A percentile compares a stretch with the other conserved stretches of the same genome.
Conservation (phyloP, 805 yeast species). For the Torulaspora delbrueckii region DNA sequence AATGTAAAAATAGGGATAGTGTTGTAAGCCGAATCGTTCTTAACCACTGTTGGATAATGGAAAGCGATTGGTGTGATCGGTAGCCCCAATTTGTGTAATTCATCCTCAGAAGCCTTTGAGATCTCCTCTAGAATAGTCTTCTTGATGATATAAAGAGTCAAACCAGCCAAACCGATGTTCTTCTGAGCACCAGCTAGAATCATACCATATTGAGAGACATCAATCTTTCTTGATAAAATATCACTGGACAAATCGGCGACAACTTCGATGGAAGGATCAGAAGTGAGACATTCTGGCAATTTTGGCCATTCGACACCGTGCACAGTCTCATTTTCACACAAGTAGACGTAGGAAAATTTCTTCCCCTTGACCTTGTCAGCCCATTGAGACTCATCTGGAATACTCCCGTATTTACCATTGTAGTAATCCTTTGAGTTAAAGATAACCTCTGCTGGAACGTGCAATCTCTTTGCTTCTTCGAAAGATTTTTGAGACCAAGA, state of each 20-base stretch:
- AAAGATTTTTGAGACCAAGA: constrained; percentile 86
- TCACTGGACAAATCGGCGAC: constrained; percentile 96
- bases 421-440: constrained; percentile 53
- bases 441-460: constrained; percentile 65
- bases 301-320: constrained; percentile 80
- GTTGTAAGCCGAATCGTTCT: constrained; percentile 89
- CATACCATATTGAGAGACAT: constrained; percentile 78
- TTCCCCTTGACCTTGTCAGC: constrained; percentile 38
- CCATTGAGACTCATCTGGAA: constrained; percentile 70
- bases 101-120: constrained; percentile 51
- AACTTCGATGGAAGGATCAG: constrained; percentile 60
- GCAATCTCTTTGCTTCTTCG: constrained; percentile 84
- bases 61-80: constrained; percentile 86
- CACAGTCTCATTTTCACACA: constrained; percentile 97
- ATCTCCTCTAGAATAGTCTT: constrained; percentile 62
- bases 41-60: constrained; percentile 79
- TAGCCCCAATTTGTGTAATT: constrained; percentile 52
- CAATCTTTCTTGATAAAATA: constrained; percentile 74
- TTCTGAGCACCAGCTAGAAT: constrained; percentile 98
- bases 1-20: constrained; percentile 92
- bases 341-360: constrained; percentile 77
- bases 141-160: constrained; percentile 85
- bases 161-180: constrained; percentile 95
- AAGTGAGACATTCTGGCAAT: constrained; percentile 45
- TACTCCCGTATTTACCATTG: constrained; percentile 55